Evolutionary conservation across 1,284 basidiomycete genomes (phyloP), one percentile per base, ranked within the genome.

Genomic region (Cryptococcus sp.): DNA sequence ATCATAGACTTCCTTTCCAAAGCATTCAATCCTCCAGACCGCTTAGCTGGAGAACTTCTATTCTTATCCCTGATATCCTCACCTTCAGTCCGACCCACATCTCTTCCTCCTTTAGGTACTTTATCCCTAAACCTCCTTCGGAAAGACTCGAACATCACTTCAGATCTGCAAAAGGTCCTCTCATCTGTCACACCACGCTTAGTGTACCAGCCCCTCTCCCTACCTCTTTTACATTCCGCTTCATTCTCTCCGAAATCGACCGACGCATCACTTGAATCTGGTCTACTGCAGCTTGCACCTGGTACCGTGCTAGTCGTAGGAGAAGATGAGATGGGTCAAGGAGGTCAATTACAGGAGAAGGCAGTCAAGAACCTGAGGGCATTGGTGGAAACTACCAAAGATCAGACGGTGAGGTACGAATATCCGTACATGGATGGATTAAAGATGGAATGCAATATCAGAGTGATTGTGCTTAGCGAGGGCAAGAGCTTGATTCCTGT

Each of bases 401-500:
- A 64, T 19, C 73, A 75, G 51, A 57, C 48, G 21, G 50, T 76
- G 18, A 50, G 57, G 24, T 76, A 75, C 58, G 67, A 70, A 47
- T 76, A 73, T 49, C 74, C 74, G 2, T 76, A 61, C 52, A 71
- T 72, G 59, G 69, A 72, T 44, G 64, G 61, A 4, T 59, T 75
- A 41, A 69, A 68, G 54, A 75, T 76, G 66, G 66, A 70, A 23
- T 64, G 62, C 39, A 63, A 65, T 22, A 52, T 72, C 1, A 57
- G 64, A 41, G 53, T 62, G 4, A 46, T 68, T 1, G 60, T 76
- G 9, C 53, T 70, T 25, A 66, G 67, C 34, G 67, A 74, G 48
- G 71, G 66, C n/a, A 72, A 69, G 55, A 69, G 60, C 43, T 48
- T 76, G 36, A 48, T 75, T 11, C 72, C 72, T 14, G 70, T 70